Percentiles rank a stretch among this genome's conserved stretches.
Conservation (phyloP, 805 yeast genomes). For the Cyberlindnera sargentensis region DNA sequence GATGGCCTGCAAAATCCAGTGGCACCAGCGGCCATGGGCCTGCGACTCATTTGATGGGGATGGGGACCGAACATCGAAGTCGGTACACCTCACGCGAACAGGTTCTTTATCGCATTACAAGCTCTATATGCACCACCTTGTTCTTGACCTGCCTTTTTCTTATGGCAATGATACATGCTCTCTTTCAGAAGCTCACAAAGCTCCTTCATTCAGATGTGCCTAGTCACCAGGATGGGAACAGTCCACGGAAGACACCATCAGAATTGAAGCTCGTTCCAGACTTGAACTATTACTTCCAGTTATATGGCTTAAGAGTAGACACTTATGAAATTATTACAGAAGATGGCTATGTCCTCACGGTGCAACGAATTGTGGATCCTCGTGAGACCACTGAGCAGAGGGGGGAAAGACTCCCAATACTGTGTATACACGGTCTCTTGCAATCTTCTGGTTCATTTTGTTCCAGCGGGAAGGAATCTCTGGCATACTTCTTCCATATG, state of each 20-base stretch:
- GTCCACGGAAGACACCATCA: slow-evolving; percentile 15
- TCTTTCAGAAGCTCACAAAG: background rate
- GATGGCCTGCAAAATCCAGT: too few species aligned
- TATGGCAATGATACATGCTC: slow-evolving; percentile 8
- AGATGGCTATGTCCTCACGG: slow-evolving; percentile 71
- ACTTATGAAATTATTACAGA: slow-evolving; percentile 57
- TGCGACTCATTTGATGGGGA: too few species aligned
- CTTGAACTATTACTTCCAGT: slow-evolving; percentile 59
- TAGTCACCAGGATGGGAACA: slow-evolving; percentile 9
- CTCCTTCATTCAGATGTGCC: background rate
- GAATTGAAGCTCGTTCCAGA: slow-evolving; percentile 41
- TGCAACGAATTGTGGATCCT: slow-evolving; percentile 58
- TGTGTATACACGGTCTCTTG: slow-evolving; percentile 78
- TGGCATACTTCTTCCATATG: slow-evolving; percentile 50
- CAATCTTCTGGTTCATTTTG: slow-evolving; percentile 84
- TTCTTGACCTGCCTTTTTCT: slow-evolving; percentile 12
- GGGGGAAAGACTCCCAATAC: slow-evolving; percentile 47
- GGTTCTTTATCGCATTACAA: slow-evolving; percentile 6
- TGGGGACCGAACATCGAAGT: background rate
- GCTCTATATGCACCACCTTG: slow-evolving; percentile 9
- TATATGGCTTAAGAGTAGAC: slow-evolving; percentile 52
- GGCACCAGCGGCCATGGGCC: too few species aligned
- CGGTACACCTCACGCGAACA: background rate
- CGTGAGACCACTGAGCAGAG: slow-evolving; percentile 20
- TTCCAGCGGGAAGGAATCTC: slow-evolving; percentile 72